These are phyloP conservation scores for Ormosia emarginata DNA, from an alignment of 306 rosid species.

Conservation along the genomic window DNA sequence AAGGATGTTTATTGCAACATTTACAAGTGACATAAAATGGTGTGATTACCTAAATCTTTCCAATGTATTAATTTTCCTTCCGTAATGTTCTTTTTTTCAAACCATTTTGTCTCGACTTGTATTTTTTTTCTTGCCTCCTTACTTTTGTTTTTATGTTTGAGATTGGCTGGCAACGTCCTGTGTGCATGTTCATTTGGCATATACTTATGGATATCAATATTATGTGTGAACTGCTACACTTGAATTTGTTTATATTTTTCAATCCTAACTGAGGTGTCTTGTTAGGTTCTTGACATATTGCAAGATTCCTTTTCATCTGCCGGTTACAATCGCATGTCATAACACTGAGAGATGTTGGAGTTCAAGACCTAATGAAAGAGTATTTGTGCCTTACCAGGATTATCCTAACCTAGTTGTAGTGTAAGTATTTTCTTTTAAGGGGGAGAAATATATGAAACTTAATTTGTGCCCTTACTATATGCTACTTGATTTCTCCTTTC, in stretches of 20 bases:
- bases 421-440: constrained; percentile 37
- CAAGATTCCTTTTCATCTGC: constrained; percentile 63
- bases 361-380: constrained; percentile 53
- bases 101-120: neutral
- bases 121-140: neutral
- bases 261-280: constrained; percentile 19
- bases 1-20: constrained; percentile 69
- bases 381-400: constrained; percentile 52
- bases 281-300: constrained; percentile 69
- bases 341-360: constrained; percentile 75
- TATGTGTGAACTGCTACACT: neutral
- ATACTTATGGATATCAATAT: neutral
- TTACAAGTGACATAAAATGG: constrained; percentile 77
- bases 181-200: neutral
- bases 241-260: constrained; percentile 5
- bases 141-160: neutral
- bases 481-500: constrained; percentile 10
- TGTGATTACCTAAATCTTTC: constrained; percentile 27
- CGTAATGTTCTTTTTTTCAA: neutral
- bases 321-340: constrained; percentile 73
- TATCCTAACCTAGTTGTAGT: constrained; percentile 64
- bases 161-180: neutral
- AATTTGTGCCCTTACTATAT: constrained; percentile 2
- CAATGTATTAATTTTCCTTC: constrained; percentile 23
- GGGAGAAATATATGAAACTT: constrained; percentile 9